Evolutionary conservation across 108 stramenopile species (phyloP).

Genomic region (Ochromonas danica): DNA sequence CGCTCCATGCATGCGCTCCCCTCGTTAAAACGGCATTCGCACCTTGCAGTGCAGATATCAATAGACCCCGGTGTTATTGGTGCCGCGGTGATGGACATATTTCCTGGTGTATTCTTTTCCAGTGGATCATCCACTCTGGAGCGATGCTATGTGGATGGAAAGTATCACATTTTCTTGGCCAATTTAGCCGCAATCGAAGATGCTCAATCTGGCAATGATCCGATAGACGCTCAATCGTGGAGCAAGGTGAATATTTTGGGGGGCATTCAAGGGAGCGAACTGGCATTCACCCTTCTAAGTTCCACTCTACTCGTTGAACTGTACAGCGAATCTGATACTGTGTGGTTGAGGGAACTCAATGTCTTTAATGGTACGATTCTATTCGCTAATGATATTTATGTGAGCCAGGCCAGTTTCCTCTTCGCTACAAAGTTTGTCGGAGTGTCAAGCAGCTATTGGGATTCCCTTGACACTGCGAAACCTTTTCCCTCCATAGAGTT

Average conservation of each 20-base stretch:
- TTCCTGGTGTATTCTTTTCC: too few relatives aligned
- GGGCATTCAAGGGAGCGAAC: not conserved
- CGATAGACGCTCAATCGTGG: too few relatives aligned
- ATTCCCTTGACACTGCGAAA: not conserved
- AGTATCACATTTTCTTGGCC: not conserved
- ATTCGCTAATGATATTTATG: not conserved
- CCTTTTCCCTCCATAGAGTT: not conserved
- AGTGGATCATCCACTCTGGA: too few relatives aligned
- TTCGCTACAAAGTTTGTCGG: not conserved
- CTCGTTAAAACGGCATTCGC: too few relatives aligned
- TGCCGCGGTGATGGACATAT: too few relatives aligned
- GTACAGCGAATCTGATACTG: not conserved
- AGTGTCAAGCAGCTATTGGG: not conserved
- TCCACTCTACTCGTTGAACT: not conserved
- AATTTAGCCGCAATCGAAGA: not conserved
- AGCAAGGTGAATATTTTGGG: too few relatives aligned
- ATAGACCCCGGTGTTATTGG: too few relatives aligned
- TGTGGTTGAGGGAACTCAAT: not conserved
- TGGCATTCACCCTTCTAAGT: not conserved
- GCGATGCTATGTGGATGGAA: too few relatives aligned
- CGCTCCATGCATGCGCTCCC: too few relatives aligned
- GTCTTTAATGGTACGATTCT: not conserved
- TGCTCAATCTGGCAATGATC: too few relatives aligned
- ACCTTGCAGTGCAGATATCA: too few relatives aligned
- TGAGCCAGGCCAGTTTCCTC: not conserved